Base-by-base conservation (phyloP, 2,329 filamentous ascomycete genomes). In the Hypomyces perniciosus region DNA sequence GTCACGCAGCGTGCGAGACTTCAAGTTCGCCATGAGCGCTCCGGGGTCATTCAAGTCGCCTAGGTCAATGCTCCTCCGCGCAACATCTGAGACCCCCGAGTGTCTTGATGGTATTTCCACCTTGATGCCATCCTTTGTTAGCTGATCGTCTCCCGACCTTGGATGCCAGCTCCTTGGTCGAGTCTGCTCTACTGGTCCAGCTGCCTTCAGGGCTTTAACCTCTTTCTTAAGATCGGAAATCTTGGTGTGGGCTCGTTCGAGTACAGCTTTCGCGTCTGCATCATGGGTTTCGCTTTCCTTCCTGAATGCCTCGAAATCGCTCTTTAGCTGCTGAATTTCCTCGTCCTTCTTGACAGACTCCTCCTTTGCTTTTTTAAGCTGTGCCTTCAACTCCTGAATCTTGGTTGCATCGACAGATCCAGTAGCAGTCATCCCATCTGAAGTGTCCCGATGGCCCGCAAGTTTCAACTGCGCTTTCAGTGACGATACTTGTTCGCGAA, bases 211-310 rank as follows among this genome's bases (percentile, higher is more conserved):
- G 1, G 64, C 64, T 52, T 70, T 71, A 37, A 81, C 63, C 56
- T 80, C 75, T 56, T 74, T 77, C 62, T 78, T 79, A 6, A 84
- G 71, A 40, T 77, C 72, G 7, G 73, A 67, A 53, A 83, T 80
- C 62, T 80, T 80, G 37, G 72, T 69, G 52, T 83, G 79, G 50
- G 80, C 79, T 55, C 75, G 75, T 48, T 77, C 72, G 41, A 84
- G 57, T 2, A 83, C 77, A 12, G 75, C 71, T 57, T 77, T 74
- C 4, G 77, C 78, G 53, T 84, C 80, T 7, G 70, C 66, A n/a
- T 79, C 75, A 35, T 75, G 74, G 5, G 71, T 63, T 54, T 81
- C 77, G 13, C 77, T 75, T 42, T 79, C 72, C 31, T 74, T 71
- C 54, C 78, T 78, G 34, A 82, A 72, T 7, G 69, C 61, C 38